Conservation (phyloP, 495 filamentous ascomycete genomes). For the Xylaria grammica region DNA sequence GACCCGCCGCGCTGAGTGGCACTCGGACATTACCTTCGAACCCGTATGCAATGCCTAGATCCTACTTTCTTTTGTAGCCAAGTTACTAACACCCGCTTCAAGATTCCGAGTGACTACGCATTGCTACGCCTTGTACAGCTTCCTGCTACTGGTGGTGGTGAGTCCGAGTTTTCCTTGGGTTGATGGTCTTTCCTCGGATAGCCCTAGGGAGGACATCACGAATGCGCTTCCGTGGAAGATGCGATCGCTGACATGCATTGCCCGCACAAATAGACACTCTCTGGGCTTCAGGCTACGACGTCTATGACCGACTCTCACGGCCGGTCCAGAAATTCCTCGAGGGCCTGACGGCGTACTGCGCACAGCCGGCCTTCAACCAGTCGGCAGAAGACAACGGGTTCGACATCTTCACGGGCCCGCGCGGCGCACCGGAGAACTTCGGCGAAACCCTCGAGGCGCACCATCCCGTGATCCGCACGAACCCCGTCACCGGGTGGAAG, state of each 20-base stretch:
- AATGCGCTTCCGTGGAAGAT: not conserved
- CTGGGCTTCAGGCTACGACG: conserved; percentile 78
- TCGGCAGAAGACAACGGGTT: conserved; percentile 61
- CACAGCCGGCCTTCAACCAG: conserved; percentile 63
- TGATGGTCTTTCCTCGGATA: conserved; percentile 25
- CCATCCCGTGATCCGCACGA: conserved; percentile 79
- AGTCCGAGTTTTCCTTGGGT: conserved; percentile 21
- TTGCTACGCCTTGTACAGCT: conserved; percentile 63
- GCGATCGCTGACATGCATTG: not conserved
- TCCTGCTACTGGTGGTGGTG: conserved; percentile 75
- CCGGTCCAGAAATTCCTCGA: conserved; percentile 72
- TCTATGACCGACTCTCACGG: conserved; percentile 75
- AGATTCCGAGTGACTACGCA: conserved; percentile 62
- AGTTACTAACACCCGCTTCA: too few species aligned
- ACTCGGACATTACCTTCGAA: conserved; percentile 74
- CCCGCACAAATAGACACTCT: conserved; percentile 60
- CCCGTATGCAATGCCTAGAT: conserved; percentile 46
- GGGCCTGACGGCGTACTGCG: conserved; percentile 68
- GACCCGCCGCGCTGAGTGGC: conserved; percentile 54
- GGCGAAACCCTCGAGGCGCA: conserved; percentile 65
- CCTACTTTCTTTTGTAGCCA: too few species aligned
- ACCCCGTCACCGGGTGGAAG: conserved; percentile 84
- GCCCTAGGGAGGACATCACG: not conserved
- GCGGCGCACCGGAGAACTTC: conserved; percentile 72
- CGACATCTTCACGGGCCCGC: conserved; percentile 56